phyloP scores from a whole-genome alignment of 2,329 filamentous ascomycete species.

The Lasiodiplodia sp. region DNA sequence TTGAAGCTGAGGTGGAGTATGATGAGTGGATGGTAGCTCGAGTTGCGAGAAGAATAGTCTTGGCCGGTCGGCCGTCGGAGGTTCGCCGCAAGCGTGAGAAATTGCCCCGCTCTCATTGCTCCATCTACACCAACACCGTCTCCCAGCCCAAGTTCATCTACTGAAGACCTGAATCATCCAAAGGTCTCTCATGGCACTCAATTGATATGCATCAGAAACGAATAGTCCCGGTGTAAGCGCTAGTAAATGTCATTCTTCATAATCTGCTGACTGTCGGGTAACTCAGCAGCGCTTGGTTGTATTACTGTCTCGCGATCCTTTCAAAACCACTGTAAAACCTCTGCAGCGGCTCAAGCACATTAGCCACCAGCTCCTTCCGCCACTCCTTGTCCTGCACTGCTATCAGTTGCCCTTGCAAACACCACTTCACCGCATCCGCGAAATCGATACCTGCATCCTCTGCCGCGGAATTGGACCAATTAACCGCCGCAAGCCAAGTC shows the following conservation, averaged over 20 bases:
- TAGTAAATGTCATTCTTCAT: not conserved
- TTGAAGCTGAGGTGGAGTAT: not conserved
- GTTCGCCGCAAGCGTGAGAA: not conserved
- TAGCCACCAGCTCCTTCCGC: not conserved
- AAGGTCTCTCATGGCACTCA: not conserved
- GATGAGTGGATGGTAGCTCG: not conserved
- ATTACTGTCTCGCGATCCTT: not conserved
- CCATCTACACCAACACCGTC: not conserved
- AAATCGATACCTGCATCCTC: not conserved
- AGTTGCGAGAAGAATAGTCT: slow-evolving; percentile 1
- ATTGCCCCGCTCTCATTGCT: not conserved
- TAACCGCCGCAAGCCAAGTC: not conserved
- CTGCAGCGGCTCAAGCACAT: not conserved
- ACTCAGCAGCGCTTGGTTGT: not conserved
- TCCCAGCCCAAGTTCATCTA: not conserved
- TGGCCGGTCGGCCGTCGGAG: slow-evolving; percentile 18
- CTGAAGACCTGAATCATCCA: not conserved
- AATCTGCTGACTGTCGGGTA: not conserved
- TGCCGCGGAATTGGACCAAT: not conserved
- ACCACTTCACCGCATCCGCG: not conserved
- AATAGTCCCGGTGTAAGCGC: not conserved
- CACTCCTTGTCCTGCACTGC: not conserved
- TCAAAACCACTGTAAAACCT: not conserved
- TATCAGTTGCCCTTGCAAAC: not conserved
- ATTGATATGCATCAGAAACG: not conserved